Conservation (phyloP, 345 rosid genomes). For the Eucalyptus pumila region DNA sequence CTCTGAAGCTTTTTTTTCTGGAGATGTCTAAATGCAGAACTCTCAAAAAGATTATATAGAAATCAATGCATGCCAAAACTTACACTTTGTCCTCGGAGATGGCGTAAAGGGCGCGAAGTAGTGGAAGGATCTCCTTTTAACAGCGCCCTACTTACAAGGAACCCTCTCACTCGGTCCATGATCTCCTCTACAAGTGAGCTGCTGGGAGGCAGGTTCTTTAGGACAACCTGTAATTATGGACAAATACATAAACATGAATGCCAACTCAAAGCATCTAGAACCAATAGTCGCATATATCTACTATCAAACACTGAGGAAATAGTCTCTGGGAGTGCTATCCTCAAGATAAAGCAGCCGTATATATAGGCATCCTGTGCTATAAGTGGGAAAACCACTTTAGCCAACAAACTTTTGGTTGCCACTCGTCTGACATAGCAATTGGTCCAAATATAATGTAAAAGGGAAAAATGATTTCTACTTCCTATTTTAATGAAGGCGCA, state of each 20-base stretch:
- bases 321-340: background rate
- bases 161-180: constrained; percentile 78
- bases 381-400: background rate
- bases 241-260: background rate
- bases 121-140: constrained; percentile 75
- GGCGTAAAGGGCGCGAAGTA: constrained; percentile 52
- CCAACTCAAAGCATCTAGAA: background rate
- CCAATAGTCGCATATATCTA: background rate
- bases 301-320: background rate
- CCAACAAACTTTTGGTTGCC: background rate
- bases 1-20: background rate
- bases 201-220: constrained; percentile 89
- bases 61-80: background rate
- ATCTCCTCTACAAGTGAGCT: constrained; percentile 79
- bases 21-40: background rate
- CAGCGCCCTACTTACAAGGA: constrained; percentile 78
- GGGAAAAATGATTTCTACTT: background rate
- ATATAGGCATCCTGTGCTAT: background rate
- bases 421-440: background rate
- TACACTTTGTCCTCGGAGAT: constrained; percentile 69
- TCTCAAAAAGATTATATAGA: background rate
- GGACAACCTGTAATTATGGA: constrained; percentile 45
- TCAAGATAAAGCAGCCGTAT: background rate
- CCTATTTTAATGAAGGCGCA: background rate
- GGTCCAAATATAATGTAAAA: background rate